phyloP scores from a whole-genome alignment of 1,284 basidiomycete genomes.

The Sanghuangporus sanghuang region DNA sequence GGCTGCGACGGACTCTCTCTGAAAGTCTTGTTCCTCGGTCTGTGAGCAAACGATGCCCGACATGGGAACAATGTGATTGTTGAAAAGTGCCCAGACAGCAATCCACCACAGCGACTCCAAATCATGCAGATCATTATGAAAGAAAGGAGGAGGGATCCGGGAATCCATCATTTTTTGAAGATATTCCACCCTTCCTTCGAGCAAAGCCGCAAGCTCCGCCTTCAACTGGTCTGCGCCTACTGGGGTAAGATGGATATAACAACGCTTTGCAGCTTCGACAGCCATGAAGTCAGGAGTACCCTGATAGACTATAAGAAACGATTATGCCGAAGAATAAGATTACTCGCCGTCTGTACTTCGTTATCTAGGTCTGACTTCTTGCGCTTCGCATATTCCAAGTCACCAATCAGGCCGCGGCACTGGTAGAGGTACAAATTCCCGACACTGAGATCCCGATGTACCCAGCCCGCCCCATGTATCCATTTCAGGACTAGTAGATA shows the following conservation, averaged over 20 bases:
- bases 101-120: conserved; percentile 4
- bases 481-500: background rate
- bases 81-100: background rate
- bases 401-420: background rate
- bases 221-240: no score
- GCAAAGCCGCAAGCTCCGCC: no score
- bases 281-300: conserved; percentile 5
- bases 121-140: background rate
- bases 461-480: background rate
- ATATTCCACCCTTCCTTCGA: background rate
- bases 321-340: background rate
- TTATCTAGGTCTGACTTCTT: background rate
- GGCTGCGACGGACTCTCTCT: background rate
- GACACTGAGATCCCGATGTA: background rate
- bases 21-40: background rate
- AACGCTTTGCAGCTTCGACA: background rate
- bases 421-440: background rate
- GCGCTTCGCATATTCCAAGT: conserved; percentile 4
- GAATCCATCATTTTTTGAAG: background rate
- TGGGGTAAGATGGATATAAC: no score
- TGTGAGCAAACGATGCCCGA: background rate
- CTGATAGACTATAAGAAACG: background rate
- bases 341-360: background rate
- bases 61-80: background rate
- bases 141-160: background rate